A percentile compares a stretch with the other conserved stretches of the same genome.
Evolutionary conservation across 2,329 filamentous ascomycete species (phyloP).

Genomic region (Verticillium dahliae): DNA sequence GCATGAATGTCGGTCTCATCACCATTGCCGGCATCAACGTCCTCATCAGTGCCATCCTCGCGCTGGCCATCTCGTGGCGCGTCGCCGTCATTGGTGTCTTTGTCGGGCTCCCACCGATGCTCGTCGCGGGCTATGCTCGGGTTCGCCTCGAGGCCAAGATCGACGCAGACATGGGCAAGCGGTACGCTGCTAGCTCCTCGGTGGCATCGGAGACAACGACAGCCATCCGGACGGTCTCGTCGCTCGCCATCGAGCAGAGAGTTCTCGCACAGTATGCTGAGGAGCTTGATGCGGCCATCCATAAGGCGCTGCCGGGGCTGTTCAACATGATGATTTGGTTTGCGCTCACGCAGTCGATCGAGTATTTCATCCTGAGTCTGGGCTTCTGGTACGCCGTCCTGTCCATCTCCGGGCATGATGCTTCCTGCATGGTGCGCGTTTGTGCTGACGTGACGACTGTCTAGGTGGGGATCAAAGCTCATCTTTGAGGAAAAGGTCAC

Average conservation of each 20-base stretch:
- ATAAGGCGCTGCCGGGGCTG: constrained; percentile 4
- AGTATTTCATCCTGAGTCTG: constrained; percentile 23
- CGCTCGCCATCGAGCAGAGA: constrained; percentile 4
- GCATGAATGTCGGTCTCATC: constrained; percentile 11
- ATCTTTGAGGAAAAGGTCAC: neutral
- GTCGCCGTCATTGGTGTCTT: constrained; percentile 26
- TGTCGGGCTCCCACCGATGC: constrained; percentile 11
- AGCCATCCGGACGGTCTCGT: constrained; percentile 11
- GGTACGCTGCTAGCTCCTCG: constrained; percentile 10
- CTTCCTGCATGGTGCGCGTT: neutral
- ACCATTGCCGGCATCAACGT: constrained; percentile 11
- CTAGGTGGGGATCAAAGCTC: constrained; percentile 1
- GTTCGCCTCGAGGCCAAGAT: constrained; percentile 9
- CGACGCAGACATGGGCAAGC: constrained; percentile 5
- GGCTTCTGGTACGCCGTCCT: constrained; percentile 25
- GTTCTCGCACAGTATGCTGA: neutral
- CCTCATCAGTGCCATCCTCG: constrained; percentile 15
- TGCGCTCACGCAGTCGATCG: constrained; percentile 19
- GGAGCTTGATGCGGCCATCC: neutral
- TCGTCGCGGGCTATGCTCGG: constrained; percentile 10
- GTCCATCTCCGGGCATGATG: constrained; percentile 12
- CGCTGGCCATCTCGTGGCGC: constrained; percentile 32
- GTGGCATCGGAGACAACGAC: constrained; percentile 10
- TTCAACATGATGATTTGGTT: constrained; percentile 18
- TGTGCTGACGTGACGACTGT: neutral